A percentile compares a stretch with the other conserved stretches of the same genome.
phyloP scores from a whole-genome alignment of 164 flowering plant species.

The Annona cherimola region DNA sequence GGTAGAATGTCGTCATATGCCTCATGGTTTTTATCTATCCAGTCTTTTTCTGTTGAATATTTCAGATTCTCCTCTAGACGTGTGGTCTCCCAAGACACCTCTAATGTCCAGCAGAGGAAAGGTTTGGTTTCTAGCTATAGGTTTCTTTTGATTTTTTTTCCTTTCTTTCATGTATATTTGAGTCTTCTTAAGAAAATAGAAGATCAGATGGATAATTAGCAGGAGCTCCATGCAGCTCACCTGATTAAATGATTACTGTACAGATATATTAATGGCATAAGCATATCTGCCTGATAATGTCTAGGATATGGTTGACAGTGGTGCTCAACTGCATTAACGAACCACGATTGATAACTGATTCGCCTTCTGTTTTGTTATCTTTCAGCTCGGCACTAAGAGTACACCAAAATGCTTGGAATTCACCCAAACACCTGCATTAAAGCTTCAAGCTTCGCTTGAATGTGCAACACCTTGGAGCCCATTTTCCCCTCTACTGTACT shows the following conservation, averaged over 20 bases:
- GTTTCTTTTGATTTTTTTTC: neutral
- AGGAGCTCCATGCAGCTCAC: too few relatives aligned
- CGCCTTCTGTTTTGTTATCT: neutral
- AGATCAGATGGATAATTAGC: neutral
- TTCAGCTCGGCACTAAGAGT: neutral
- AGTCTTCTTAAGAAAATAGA: too few relatives aligned
- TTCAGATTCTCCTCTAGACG: neutral
- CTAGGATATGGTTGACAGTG: neutral
- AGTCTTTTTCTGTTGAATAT: neutral
- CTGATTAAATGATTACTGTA: too few relatives aligned
- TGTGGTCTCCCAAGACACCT: constrained; percentile 4
- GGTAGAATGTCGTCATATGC: neutral
- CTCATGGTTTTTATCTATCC: neutral
- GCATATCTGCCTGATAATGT: too few relatives aligned
- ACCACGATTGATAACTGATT: neutral
- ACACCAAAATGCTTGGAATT: constrained; percentile 1
- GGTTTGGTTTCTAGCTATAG: neutral
- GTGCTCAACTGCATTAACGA: neutral
- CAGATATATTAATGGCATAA: too few relatives aligned
- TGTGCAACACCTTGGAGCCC: neutral
- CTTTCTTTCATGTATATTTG: neutral
- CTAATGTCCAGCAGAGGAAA: neutral
- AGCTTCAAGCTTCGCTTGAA: neutral
- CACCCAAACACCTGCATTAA: neutral
- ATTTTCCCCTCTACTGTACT: neutral